Conservation (phyloP, 306 rosid species). For the Pyrus pyrifolia region DNA sequence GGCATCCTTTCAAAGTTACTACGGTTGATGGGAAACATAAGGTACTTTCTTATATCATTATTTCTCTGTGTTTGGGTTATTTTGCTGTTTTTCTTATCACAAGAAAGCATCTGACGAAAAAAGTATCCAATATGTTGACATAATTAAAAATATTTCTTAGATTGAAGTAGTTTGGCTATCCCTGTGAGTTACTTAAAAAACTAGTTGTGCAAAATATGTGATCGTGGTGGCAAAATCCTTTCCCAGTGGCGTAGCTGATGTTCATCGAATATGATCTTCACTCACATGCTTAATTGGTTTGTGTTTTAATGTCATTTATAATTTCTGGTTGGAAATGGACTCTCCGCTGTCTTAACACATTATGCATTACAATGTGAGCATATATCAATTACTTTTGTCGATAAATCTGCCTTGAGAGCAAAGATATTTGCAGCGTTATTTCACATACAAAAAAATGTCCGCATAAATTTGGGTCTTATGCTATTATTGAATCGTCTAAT, state of each 20-base stretch:
- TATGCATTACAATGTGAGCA: not conserved
- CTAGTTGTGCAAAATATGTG: not conserved
- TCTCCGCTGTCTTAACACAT: not conserved
- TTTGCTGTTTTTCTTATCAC: conserved; percentile 1
- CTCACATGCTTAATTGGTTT: not conserved
- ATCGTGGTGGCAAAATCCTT: not conserved
- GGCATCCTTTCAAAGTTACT: conserved; percentile 84
- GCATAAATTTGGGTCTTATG: not conserved
- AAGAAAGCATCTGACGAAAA: conserved; percentile 3
- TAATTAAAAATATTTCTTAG: not conserved
- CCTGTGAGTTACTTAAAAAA: not conserved
- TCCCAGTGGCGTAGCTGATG: not conserved
- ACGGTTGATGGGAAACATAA: conserved; percentile 37
- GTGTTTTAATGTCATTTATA: not conserved
- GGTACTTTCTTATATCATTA: conserved; percentile 31
- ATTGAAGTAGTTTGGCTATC: not conserved
- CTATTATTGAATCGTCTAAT: not conserved
- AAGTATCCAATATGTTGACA: not conserved
- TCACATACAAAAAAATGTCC: not conserved
- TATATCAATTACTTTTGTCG: not conserved
- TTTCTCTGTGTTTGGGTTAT: conserved; percentile 3
- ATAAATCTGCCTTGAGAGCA: not conserved
- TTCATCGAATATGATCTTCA: not conserved
- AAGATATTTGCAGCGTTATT: too few species aligned
- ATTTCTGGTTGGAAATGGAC: not conserved